Percentiles rank a stretch among this genome's conserved stretches.
These are phyloP conservation scores for Geotrichum restrictum DNA, from an alignment of 1,139 yeast species.

Conservation along the genomic window DNA sequence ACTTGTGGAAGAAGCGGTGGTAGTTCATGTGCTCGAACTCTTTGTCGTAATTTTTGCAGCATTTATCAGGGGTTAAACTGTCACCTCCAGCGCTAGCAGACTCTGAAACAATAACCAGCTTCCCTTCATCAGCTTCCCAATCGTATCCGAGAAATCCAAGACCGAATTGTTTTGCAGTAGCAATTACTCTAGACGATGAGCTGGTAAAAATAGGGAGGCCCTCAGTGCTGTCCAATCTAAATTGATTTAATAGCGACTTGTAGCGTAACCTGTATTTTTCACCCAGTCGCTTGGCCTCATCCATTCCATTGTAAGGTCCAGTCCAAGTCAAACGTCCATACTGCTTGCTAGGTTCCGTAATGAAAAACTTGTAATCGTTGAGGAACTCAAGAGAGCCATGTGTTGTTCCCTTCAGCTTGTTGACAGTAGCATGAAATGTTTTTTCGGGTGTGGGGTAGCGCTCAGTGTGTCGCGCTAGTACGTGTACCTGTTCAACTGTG, in stretches of 20 bases:
- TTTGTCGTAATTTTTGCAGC: constrained; percentile 15
- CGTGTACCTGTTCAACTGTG: constrained; percentile 24
- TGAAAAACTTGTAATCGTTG: constrained; percentile 20
- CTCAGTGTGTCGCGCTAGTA: constrained; percentile 25
- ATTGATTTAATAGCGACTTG: constrained; percentile 12
- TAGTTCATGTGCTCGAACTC: constrained; percentile 6
- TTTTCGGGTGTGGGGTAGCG: constrained; percentile 24
- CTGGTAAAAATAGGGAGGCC: constrained; percentile 23
- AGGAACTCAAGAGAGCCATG: constrained; percentile 24
- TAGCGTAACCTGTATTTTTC: constrained; percentile 17
- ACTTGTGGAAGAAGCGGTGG: constrained; percentile 13
- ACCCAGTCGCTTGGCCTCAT: constrained; percentile 20
- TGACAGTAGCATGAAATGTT: constrained; percentile 17
- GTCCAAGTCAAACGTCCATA: constrained; percentile 23
- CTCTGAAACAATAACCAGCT: constrained; percentile 19
- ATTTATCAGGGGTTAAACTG: constrained; percentile 22
- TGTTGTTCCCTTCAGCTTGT: constrained; percentile 18
- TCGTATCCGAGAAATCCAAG: constrained; percentile 19
- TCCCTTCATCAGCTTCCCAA: constrained; percentile 2
- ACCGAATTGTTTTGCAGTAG: constrained; percentile 24
- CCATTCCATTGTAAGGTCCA: constrained; percentile 24
- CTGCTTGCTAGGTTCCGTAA: constrained; percentile 16
- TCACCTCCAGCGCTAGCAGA: constrained; percentile 18
- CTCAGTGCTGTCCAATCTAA: neutral
- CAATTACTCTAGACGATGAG: constrained; percentile 21